Base-by-base conservation (phyloP, 2,329 filamentous ascomycete species). In the Eutypella sp. region DNA sequence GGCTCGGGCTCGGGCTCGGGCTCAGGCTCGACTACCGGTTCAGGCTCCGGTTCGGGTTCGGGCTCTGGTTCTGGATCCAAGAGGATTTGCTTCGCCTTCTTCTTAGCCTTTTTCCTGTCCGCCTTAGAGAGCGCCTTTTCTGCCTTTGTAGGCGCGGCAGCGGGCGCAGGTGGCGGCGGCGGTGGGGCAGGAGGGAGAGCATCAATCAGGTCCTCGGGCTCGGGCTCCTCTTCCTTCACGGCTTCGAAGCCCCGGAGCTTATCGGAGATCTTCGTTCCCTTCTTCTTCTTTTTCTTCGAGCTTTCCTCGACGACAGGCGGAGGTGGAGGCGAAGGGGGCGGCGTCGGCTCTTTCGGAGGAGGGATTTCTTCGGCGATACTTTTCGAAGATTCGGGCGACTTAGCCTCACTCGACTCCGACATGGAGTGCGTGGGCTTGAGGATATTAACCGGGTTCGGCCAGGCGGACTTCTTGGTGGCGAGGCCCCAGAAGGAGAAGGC, bases 401-500 rank as follows among this genome's bases (percentile, higher is more conserved):
- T 67, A 70, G 71, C 74, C 63, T 74, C 66, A 57, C 62, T 57
- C 63, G 58, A 53, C 56, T 47, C 58, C 54, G 53, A 58, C 49
- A 55, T 50, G 41, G 38, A 4, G 16, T 15, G 13, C 11, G 29
- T 34, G 48, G 47, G 47, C 22, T 51, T 50, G 41, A 52, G 44
- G 44, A 45, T 54, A 54, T 57, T 58, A 61, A 63, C 55, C 47
- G 52, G 45, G 55, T 60, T 57, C 53, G 59, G 58, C 47, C 49
- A 62, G 58, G 54, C 57, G 68, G 67, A 65, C 49, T 58, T 65
- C 56, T 68, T 69, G 42, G 70, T 67, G 5, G 29, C 16, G 29
- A 33, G 16, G 48, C 78, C 75, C 79, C 78, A 82, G 66, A 81
- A 81, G 54, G 72, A 72, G 61, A 81, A 82, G 0, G 74, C 61